Percentiles rank a stretch among this genome's conserved stretches.
Evolutionary conservation across 345 rosid species (phyloP).

Genomic region (Sisymbrium altissimum): DNA sequence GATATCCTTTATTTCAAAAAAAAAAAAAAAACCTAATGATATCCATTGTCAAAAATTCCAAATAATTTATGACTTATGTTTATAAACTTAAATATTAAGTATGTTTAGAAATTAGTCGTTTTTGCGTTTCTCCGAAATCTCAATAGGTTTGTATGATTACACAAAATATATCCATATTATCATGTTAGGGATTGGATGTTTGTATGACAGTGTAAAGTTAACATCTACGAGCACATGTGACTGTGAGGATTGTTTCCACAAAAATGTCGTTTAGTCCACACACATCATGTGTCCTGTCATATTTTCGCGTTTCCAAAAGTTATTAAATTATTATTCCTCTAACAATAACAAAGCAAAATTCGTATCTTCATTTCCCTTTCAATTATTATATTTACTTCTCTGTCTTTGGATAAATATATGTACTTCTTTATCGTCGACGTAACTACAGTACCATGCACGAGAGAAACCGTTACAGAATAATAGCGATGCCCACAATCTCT

Average conservation of each 20-base stretch:
- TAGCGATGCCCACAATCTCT: neutral
- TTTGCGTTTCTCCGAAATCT: neutral
- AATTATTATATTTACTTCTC: neutral
- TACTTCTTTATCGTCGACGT: neutral
- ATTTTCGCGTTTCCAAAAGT: neutral
- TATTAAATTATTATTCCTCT: neutral
- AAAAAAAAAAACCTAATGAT: neutral
- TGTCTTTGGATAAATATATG: neutral
- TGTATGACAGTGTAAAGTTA: constrained; percentile 6
- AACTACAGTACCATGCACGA: constrained; percentile 4
- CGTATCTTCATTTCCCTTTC: neutral
- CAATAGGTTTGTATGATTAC: too few species aligned
- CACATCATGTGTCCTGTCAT: constrained; percentile 28
- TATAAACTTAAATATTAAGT: neutral
- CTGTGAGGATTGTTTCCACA: constrained; percentile 11
- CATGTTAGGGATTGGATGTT: constrained; percentile 8
- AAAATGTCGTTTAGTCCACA: constrained; percentile 26
- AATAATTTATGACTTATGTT: neutral
- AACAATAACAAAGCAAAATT: neutral
- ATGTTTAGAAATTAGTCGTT: neutral
- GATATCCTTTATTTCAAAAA: neutral
- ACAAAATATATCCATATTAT: neutral
- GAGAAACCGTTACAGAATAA: neutral
- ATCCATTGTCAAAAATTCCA: neutral
- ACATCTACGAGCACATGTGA: constrained; percentile 26